Evolutionary conservation across 2,329 filamentous ascomycete genomes (phyloP), one percentile per base, ranked within the genome.

Genomic region (Pseudogymnoascus sp.): DNA sequence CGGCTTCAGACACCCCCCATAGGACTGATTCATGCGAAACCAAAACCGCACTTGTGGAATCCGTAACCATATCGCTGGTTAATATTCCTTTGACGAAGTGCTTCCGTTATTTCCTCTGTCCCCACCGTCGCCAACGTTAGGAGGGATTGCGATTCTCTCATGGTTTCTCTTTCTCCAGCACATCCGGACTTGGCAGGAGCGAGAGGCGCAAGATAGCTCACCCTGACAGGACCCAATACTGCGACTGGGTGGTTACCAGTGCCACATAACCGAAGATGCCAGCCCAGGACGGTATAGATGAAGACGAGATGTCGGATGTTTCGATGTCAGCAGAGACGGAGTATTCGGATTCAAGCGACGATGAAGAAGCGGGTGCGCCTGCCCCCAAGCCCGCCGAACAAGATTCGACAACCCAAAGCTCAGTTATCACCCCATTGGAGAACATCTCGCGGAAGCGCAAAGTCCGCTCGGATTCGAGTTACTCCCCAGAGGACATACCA

Each of bases 401-500:
- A 9, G 9, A 20, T 16, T 20, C 47, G 47, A 54, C 9, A 14
- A 9, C n/a, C 7, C 59, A 47, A 54, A 41, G n/a, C 22, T n/a
- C 57, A 6, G 14, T 16, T 35, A 16, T 5, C 18, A 6, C 33
- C 57, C 12, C 14, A 6, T 33, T 18, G 11, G 47, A 20, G 47
- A 54, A 14, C 25, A 54, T n/a, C 8, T 47, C 58, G 12, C 38
- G 38, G 20, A 60, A 38, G 33, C 28, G 65, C 63, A 57, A 60
- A 12, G 57, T 67, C 66, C 50, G 69, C 64, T 60, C 70, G 70
- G 60, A 65, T 69, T 57, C 70, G 69, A 63, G 65, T 14, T 60
- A 50, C 36, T 62, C 67, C 36, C 37, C 38, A 22, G 61, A 61
- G 41, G 57, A 62, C 47, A 35, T 57, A 18, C 16, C 63, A 39